Evolutionary conservation across 179 eudicot species (phyloP).

Genomic region (Dionaea muscipula): DNA sequence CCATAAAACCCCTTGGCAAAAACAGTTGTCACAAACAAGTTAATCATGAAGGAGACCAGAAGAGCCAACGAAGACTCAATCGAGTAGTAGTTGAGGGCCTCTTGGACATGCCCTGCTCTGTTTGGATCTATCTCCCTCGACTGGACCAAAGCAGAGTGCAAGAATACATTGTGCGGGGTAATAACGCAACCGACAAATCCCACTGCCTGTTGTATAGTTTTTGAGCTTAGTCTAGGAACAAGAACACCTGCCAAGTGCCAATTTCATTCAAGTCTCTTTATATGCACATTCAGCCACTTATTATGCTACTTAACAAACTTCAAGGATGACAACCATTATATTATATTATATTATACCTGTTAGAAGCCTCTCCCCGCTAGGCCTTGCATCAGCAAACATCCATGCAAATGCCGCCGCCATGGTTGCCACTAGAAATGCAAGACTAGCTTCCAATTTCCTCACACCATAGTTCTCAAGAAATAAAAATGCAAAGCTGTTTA

Average conservation of each 20-base stretch:
- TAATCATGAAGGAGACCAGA: slow-evolving; percentile 30
- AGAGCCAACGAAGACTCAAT: slow-evolving; percentile 29
- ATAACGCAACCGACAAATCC: slow-evolving; percentile 40
- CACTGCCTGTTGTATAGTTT: slow-evolving; percentile 27
- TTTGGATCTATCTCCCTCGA: slow-evolving; percentile 26
- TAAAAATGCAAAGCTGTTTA: slow-evolving; percentile 46
- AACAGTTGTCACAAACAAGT: slow-evolving; percentile 33
- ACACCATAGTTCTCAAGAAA: slow-evolving; percentile 61
- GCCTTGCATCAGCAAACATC: slow-evolving; percentile 63
- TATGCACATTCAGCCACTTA: not conserved
- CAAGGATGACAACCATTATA: too few species aligned
- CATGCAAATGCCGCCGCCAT: slow-evolving; percentile 62
- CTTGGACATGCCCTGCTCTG: slow-evolving; percentile 24
- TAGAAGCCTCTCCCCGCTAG: slow-evolving; percentile 39
- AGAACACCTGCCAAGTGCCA: slow-evolving; percentile 24
- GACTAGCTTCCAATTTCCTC: slow-evolving; percentile 52
- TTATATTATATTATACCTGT: too few species aligned
- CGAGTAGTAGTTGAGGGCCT: slow-evolving; percentile 37
- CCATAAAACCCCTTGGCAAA: slow-evolving; percentile 39
- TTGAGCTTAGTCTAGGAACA: slow-evolving; percentile 28
- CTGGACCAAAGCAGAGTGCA: slow-evolving; percentile 37
- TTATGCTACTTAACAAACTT: not conserved
- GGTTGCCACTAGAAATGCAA: slow-evolving; percentile 43
- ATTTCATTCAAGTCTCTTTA: not conserved
- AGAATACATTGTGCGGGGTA: slow-evolving; percentile 36